A percentile compares a stretch with the other conserved stretches of the same genome.
Evolutionary conservation across 495 filamentous ascomycete species (phyloP).

Genomic region (Immersiella caudata): DNA sequence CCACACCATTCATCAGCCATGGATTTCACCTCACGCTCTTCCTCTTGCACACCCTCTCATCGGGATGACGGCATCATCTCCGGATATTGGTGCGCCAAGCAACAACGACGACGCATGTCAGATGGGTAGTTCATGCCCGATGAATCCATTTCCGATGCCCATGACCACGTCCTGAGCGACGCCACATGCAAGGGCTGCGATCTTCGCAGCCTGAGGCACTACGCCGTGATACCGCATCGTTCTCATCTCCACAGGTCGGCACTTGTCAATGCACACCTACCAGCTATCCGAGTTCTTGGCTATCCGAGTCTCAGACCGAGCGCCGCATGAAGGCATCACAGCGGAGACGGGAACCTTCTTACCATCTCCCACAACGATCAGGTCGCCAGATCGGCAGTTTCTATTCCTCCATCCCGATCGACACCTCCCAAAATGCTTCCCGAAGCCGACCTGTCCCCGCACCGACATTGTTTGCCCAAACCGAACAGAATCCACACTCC

Average conservation of each 20-base stretch:
- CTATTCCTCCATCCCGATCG: neutral
- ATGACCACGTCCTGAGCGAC: neutral
- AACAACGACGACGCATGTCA: neutral
- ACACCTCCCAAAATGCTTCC: neutral
- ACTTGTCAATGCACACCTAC: neutral
- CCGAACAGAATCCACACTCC: neutral
- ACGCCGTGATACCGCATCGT: neutral
- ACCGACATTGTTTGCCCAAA: neutral
- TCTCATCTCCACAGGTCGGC: neutral
- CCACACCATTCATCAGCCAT: too few species aligned
- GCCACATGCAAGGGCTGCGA: neutral
- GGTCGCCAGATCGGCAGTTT: neutral
- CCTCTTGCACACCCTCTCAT: neutral
- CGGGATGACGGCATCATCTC: neutral
- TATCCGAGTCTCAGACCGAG: neutral
- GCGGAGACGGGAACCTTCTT: neutral
- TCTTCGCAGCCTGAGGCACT: neutral
- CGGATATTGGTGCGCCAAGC: neutral
- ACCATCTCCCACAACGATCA: too few species aligned
- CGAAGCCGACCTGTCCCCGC: neutral
- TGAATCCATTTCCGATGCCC: neutral
- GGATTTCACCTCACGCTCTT: neutral
- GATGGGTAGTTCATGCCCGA: neutral
- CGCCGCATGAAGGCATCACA: neutral
- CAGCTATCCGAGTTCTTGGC: neutral